These are phyloP conservation scores for Incumbomyces delicatus DNA, from an alignment of 2,329 filamentous ascomycete species.

Conservation along the genomic window DNA sequence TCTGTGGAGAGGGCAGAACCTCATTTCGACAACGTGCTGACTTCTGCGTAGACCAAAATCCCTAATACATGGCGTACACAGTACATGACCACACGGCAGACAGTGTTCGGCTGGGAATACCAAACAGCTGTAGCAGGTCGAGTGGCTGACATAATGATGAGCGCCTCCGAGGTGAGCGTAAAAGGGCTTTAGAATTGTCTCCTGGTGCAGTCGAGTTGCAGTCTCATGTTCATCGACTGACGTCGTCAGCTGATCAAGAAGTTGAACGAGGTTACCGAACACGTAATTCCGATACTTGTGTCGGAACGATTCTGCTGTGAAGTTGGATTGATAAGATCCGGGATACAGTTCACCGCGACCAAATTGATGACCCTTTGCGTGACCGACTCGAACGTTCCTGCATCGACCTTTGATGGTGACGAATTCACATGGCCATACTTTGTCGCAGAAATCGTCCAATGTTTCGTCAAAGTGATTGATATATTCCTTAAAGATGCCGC, in stretches of 20 bases:
- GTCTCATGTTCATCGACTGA: constrained; percentile 20
- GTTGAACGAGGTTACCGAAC: constrained; percentile 14
- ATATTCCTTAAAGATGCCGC: constrained; percentile 34
- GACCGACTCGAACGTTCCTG: constrained; percentile 30
- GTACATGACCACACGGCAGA: constrained; percentile 38
- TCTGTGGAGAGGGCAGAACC: not conserved
- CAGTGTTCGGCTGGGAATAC: constrained; percentile 34
- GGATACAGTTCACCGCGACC: constrained; percentile 32
- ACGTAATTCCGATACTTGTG: constrained; percentile 23
- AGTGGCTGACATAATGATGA: constrained; percentile 29
- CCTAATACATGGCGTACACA: constrained; percentile 35
- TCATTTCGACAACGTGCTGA: not conserved
- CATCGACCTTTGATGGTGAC: constrained; percentile 23
- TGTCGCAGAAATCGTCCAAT: constrained; percentile 35
- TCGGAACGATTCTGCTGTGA: constrained; percentile 24
- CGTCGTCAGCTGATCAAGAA: constrained; percentile 21
- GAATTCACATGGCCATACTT: constrained; percentile 39
- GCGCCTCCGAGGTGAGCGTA: constrained; percentile 22
- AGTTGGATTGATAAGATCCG: constrained; percentile 32
- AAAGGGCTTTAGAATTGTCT: constrained; percentile 24
- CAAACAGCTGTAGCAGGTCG: constrained; percentile 40
- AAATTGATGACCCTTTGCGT: constrained; percentile 38
- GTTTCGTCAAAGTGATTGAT: constrained; percentile 34
- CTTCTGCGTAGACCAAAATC: constrained; percentile 30
- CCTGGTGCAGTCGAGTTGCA: constrained; percentile 22